Evolutionary conservation across 352 stramenopile genomes (phyloP).

Genomic region (Achlya hypogyna): DNA sequence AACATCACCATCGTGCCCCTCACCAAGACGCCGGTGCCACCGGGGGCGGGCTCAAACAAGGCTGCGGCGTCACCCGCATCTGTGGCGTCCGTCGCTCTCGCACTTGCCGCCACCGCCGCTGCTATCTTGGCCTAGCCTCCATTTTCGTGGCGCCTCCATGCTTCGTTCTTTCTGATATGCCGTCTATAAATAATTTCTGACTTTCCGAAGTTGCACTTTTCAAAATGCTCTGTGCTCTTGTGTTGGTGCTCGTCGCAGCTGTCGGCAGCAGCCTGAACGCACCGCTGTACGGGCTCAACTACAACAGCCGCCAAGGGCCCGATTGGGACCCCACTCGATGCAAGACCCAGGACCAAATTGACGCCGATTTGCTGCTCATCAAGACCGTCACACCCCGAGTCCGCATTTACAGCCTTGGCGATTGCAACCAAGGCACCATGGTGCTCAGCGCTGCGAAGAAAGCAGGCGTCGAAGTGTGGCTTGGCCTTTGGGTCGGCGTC

Average conservation of each 20-base stretch:
- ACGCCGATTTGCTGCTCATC: constrained; percentile 55
- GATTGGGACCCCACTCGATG: constrained; percentile 74
- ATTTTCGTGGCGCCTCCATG: too few species aligned
- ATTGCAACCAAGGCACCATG: constrained; percentile 40
- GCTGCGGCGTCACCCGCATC: neutral
- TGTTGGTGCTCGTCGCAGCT: neutral
- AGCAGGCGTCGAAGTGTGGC: constrained; percentile 36
- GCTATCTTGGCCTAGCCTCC: neutral
- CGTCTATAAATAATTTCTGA: neutral
- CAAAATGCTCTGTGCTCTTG: neutral
- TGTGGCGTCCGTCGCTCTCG: neutral
- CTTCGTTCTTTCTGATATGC: too few species aligned
- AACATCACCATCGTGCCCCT: neutral
- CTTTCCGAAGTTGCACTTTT: neutral
- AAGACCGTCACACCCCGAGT: constrained; percentile 54
- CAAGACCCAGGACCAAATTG: constrained; percentile 52
- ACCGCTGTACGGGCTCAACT: constrained; percentile 70
- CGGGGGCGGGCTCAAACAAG: neutral
- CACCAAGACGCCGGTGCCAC: neutral
- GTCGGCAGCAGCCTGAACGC: neutral
- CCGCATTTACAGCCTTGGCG: constrained; percentile 32
- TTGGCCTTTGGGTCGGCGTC: constrained; percentile 55
- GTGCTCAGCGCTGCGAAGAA: constrained; percentile 39
- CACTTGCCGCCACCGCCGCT: too few species aligned
- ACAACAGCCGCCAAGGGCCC: constrained; percentile 61